Evolutionary conservation across 1,139 yeast genomes (phyloP), one percentile per base, ranked within the genome.

Genomic region (Magnusiomyces tetraspermus): DNA sequence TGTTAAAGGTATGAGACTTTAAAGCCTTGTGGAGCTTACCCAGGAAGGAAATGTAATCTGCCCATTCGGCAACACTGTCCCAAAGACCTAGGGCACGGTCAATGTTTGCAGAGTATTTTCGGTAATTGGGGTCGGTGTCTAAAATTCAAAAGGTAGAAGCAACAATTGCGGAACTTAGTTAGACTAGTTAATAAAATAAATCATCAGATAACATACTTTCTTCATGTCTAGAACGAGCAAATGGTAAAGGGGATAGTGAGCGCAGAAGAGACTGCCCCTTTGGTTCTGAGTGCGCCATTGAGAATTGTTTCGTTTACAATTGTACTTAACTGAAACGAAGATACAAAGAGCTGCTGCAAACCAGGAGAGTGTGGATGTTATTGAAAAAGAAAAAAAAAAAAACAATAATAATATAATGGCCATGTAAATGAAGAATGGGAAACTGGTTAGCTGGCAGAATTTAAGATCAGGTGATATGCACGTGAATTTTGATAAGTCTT

Each of bases 11-110:
- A 53, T 71, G 72, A 5, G 71, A 57, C 53, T 75, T 77, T 38
- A 89, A 69, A 0, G 92, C 82, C 65, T 88, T 86, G 57, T 82
- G 81, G 13, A 92, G 75, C 59, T 85, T 79, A 1, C 92, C 82
- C 47, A 94, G 72, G 65, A 88, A 89, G 22, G 97, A 84, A 55
- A 92, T 92, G 67, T 90, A 89, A 65, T 92, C 98, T n/a, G 98
- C 97, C 98, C 98, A 92, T 71, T 90, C 97, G 44, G 82, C 85
- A 1, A 89, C 83, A n/a, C 82, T 68, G 53, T 87, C 96, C 71
- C 92, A 92, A n/a, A 82, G 73, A 6, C 78, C 74, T 28, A 92
- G 71, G 0, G 94, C 89, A 58, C 83, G 80, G 55, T 86, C 95
- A 5, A 89, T 78, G 57, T 75, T 79, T 31, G 80, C 76, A 26